phyloP scores from a whole-genome alignment of 331 rosid genomes.

The Quercus lobata region DNA sequence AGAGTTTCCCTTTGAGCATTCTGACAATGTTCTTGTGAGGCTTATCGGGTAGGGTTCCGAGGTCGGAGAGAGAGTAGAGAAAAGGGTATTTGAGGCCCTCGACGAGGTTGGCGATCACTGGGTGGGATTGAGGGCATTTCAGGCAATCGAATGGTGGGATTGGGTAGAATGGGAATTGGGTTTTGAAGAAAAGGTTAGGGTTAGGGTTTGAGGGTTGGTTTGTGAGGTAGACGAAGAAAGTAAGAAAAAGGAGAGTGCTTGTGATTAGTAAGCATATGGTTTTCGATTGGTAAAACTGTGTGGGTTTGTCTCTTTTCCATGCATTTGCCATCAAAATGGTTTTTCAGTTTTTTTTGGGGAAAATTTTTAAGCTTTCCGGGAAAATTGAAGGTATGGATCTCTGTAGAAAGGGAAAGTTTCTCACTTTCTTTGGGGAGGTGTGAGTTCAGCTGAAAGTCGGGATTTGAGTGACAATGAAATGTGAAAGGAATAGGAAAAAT shows the following conservation, averaged over 20 bases:
- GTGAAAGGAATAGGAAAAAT: not conserved
- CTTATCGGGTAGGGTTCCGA: conserved; percentile 82
- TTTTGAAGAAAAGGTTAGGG: conserved; percentile 17
- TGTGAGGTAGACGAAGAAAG: conserved; percentile 42
- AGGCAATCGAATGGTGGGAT: conserved; percentile 71
- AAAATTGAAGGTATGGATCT: not conserved
- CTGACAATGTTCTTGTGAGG: conserved; percentile 90
- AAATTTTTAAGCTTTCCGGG: not conserved
- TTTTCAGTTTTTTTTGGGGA: not conserved
- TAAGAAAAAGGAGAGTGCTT: conserved; percentile 38
- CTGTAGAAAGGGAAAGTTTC: not conserved
- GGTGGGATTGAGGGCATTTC: conserved; percentile 72
- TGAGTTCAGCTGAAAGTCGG: not conserved
- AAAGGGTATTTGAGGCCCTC: conserved; percentile 80
- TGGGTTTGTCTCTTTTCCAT: conserved; percentile 70
- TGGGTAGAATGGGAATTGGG: conserved; percentile 29
- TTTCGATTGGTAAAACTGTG: conserved; percentile 50
- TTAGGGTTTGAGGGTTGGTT: conserved; percentile 18
- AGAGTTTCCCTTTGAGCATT: conserved; percentile 77
- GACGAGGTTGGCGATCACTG: conserved; percentile 69
- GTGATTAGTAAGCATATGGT: conserved; percentile 47
- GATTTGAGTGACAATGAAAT: not conserved
- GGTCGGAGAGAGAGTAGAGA: conserved; percentile 79
- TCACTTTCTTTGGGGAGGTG: too few relatives aligned
- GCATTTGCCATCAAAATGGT: conserved; percentile 84